Evolutionary conservation across 257 asterid genomes (phyloP).

Genomic region (Ballota nigra): DNA sequence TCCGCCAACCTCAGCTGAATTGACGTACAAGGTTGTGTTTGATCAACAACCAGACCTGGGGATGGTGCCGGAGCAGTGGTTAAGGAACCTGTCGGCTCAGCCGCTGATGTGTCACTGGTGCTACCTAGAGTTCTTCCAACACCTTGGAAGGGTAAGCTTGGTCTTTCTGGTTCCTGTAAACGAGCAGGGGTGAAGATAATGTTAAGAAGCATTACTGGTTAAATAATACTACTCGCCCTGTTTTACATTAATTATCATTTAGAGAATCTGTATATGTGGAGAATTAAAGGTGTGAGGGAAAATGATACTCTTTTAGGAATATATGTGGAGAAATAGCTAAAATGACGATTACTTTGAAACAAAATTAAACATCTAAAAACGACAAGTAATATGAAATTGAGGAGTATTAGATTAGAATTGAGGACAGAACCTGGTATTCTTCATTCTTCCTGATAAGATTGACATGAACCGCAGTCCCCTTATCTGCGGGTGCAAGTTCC

Average conservation of each 20-base stretch:
- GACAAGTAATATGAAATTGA: too few species aligned
- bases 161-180: conserved; percentile 43
- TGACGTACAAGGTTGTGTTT: conserved; percentile 57
- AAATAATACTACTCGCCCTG: too few species aligned
- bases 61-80: conserved; percentile 54
- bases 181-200: background rate
- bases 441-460: conserved; percentile 70
- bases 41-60: conserved; percentile 59
- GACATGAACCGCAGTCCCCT: conserved; percentile 48
- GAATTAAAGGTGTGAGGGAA: too few species aligned
- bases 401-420: background rate
- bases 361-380: too few species aligned
- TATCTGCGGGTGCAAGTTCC: conserved; percentile 69
- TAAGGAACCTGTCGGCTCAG: conserved; percentile 24
- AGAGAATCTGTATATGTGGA: too few species aligned
- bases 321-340: background rate
- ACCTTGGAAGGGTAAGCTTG: conserved; percentile 54
- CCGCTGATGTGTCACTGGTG: conserved; percentile 29
- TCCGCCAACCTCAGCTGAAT: conserved; percentile 89
- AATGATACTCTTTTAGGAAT: too few species aligned
- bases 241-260: too few species aligned
- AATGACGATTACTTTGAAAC: too few species aligned
- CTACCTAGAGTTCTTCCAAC: conserved; percentile 44
- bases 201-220: conserved; percentile 2
- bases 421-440: conserved; percentile 49